Evolutionary conservation across 306 rosid species (phyloP), one percentile per base, ranked within the genome.

Genomic region (Herpetospermum pedunculosum): DNA sequence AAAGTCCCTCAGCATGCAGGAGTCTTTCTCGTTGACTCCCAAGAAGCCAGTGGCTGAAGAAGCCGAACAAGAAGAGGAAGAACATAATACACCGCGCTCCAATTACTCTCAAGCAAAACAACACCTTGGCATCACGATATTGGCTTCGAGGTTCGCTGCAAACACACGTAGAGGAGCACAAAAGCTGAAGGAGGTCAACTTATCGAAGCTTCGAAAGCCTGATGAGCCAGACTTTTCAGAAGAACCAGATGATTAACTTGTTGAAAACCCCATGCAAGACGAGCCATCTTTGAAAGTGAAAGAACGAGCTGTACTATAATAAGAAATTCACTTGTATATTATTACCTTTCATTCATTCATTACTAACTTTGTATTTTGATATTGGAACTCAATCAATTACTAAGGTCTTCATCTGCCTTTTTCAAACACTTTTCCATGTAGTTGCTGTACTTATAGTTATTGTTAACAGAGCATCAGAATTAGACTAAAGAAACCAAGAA

Each of bases 181-280:
- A 74, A 93, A 76, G 78, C 69, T 78, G 28, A 92, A 84, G 86
- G 88, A 78, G 78, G 87, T 79, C 53, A 85, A 78, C 57, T 38
- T 85, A 85, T 88, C 73, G 11, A 93, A 84, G 80, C 81, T 93
- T 71, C 89, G 81, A 72, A 93, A 93, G 91, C 98, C 98, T 40
- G 92, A 91, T 47, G 98, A 93, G 75, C 98, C 98, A 11, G 97
- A 90, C 74, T 93, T 93, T 82, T 83, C 89, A 41, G 84, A 69
- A 26, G 98, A 84, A 76, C 84, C 83, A 25, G 90, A 90, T n/a
- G 90, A 74, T 40, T 72, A 37, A 73, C 76, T 73, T 26, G 19
- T 53, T 28, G 55, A 26, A 41, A 43, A 41, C 26, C 11, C 14
- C 26, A 44, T 65, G 40, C 34, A 23, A 40, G 53, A 67, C n/a